Percentiles rank a stretch among this genome's conserved stretches.
Evolutionary conservation across 495 filamentous ascomycete genomes (phyloP).

Genomic region (Echria macrotheca): DNA sequence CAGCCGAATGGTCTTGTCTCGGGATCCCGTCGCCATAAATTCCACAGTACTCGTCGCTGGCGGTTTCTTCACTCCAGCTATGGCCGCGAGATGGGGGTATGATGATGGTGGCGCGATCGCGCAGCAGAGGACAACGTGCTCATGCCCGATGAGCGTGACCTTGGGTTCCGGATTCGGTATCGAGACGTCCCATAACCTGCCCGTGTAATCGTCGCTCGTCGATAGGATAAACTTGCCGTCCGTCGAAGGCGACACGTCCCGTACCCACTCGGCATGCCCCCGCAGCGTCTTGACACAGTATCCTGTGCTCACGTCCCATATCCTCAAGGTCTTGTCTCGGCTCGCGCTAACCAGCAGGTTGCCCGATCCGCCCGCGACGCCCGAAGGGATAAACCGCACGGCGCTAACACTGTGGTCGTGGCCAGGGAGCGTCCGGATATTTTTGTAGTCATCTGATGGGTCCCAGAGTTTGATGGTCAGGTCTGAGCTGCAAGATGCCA

Average conservation of each 20-base stretch:
- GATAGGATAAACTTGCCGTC: slow-evolving; percentile 83
- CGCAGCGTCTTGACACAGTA: slow-evolving; percentile 84
- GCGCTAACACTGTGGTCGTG: slow-evolving; percentile 90
- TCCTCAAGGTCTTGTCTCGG: slow-evolving; percentile 74
- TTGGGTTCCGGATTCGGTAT: slow-evolving; percentile 67
- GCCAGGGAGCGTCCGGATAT: slow-evolving; percentile 85
- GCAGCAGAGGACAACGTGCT: slow-evolving; percentile 85
- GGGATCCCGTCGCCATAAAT: slow-evolving; percentile 83
- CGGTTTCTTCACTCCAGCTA: slow-evolving; percentile 82
- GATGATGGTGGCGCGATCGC: slow-evolving; percentile 76
- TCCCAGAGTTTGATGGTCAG: slow-evolving; percentile 97
- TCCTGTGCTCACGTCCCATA: slow-evolving; percentile 91
- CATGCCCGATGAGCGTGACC: slow-evolving; percentile 78
- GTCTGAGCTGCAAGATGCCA: slow-evolving; percentile 87
- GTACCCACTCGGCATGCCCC: slow-evolving; percentile 85
- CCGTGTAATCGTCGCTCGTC: slow-evolving; percentile 72
- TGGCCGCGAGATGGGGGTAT: slow-evolving; percentile 67
- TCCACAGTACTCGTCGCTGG: slow-evolving; percentile 69
- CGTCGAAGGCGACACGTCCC: slow-evolving; percentile 73
- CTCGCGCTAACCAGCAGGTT: slow-evolving; percentile 79
- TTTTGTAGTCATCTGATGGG: slow-evolving; percentile 89
- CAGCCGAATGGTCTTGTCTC: slow-evolving; percentile 87
- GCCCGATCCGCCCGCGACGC: slow-evolving; percentile 59
- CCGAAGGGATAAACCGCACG: slow-evolving; percentile 83
- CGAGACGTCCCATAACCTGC: slow-evolving; percentile 80